These are phyloP conservation scores for Rhizopogon vinicolor DNA, from an alignment of 768 basidiomycete species.

Conservation along the genomic window DNA sequence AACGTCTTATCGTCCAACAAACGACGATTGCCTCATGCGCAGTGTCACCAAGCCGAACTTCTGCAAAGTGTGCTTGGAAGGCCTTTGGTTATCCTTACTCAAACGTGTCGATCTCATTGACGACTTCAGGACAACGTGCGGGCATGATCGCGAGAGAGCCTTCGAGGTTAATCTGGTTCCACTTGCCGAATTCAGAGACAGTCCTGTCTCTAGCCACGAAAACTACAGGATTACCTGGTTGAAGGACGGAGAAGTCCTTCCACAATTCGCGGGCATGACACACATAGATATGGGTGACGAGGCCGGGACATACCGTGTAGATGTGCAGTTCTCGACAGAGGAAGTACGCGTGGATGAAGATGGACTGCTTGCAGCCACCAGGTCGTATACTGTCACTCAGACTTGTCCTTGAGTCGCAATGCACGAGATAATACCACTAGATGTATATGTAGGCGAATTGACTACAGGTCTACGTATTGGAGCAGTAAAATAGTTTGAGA, in stretches of 20 bases:
- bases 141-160: conserved; percentile 15
- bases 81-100: conserved; percentile 66
- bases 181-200: conserved; percentile 51
- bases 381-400: conserved; percentile 8
- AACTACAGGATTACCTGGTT: conserved; percentile 56
- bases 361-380: conserved; percentile 22
- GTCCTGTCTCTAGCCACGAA: conserved; percentile 29
- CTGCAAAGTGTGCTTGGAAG: conserved; percentile 71
- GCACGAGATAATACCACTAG: conserved; percentile 5
- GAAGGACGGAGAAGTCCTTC: conserved; percentile 41
- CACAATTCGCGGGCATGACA: conserved; percentile 47
- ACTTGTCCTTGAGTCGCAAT: background rate
- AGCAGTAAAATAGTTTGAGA: conserved; percentile 5
- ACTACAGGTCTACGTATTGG: background rate
- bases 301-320: conserved; percentile 39
- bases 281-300: conserved; percentile 33
- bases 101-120: conserved; percentile 61
- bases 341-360: conserved; percentile 51
- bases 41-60: conserved; percentile 64
- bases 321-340: conserved; percentile 48
- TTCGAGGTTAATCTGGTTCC: conserved; percentile 53
- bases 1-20: conserved; percentile 77
- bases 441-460: conserved; percentile 2
- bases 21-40: conserved; percentile 82
- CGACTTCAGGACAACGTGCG: conserved; percentile 37